These are phyloP conservation scores for Ajuga chamaepitys DNA, from an alignment of 257 asterid genomes.

Conservation along the genomic window DNA sequence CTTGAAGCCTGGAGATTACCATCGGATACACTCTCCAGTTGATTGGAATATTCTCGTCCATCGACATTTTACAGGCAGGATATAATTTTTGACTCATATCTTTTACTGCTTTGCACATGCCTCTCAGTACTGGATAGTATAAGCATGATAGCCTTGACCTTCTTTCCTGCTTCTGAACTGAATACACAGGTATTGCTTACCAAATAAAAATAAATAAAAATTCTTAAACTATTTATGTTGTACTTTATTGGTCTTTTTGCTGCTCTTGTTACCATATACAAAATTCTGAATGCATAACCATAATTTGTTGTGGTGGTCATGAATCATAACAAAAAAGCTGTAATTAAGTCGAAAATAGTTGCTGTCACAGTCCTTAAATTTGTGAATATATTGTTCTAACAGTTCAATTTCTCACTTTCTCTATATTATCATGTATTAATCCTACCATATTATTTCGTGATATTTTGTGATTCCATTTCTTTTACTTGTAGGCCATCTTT, in stretches of 20 bases:
- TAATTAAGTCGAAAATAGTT: slow-evolving; percentile 4
- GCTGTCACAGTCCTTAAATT: not conserved
- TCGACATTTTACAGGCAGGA: slow-evolving; percentile 81
- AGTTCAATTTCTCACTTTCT: not conserved
- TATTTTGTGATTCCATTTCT: not conserved
- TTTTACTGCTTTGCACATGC: slow-evolving; percentile 7
- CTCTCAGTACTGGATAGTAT: not conserved
- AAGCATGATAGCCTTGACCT: slow-evolving; percentile 6
- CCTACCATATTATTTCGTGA: slow-evolving; percentile 1
- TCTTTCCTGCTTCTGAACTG: slow-evolving; percentile 1
- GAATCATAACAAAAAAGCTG: not conserved
- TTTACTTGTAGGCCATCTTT: slow-evolving; percentile 58
- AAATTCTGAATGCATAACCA: slow-evolving; percentile 1
- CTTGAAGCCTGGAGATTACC: slow-evolving; percentile 97
- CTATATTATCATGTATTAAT: not conserved
- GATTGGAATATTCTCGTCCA: slow-evolving; percentile 78
- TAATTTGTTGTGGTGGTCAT: slow-evolving; percentile 8
- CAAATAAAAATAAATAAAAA: no score
- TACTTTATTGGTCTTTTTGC: not conserved
- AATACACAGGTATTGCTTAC: slow-evolving; percentile 1
- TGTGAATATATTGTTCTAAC: not conserved
- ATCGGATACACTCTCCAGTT: slow-evolving; percentile 90
- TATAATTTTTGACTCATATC: not conserved
- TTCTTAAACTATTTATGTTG: not conserved
- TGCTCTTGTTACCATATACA: not conserved